Evolutionary conservation across 2,329 filamentous ascomycete species (phyloP).

Genomic region (Macroventuria anomochaeta): DNA sequence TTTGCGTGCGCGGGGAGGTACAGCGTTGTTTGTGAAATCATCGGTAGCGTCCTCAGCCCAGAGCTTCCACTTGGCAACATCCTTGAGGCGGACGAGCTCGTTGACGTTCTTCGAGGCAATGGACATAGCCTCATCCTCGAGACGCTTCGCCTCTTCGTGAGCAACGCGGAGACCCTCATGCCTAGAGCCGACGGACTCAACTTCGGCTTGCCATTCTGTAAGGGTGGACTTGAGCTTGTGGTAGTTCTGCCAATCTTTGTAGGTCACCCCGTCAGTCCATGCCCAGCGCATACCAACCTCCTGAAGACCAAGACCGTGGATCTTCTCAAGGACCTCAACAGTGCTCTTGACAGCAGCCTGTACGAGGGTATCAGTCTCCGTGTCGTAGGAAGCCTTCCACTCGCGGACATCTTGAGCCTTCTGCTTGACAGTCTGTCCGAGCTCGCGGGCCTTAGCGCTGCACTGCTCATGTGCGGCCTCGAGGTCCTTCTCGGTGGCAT

Average conservation of each 20-base stretch:
- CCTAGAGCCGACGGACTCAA: conserved; percentile 75
- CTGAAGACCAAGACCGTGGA: conserved; percentile 83
- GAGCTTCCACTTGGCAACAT: conserved; percentile 85
- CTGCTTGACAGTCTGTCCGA: conserved; percentile 76
- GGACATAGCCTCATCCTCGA: conserved; percentile 82
- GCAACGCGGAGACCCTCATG: conserved; percentile 75
- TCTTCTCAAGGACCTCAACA: conserved; percentile 80
- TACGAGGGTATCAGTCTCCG: conserved; percentile 72
- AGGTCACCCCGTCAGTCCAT: conserved; percentile 92
- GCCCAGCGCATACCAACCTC: conserved; percentile 94
- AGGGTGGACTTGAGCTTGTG: conserved; percentile 85
- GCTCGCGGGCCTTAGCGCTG: conserved; percentile 64
- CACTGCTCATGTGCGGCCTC: conserved; percentile 62
- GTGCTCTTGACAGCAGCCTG: conserved; percentile 78
- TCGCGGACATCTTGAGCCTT: conserved; percentile 76
- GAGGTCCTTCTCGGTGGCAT: conserved; percentile 60
- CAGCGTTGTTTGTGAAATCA: conserved; percentile 75
- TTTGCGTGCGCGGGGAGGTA: conserved; percentile 62
- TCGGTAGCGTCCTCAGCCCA: conserved; percentile 74
- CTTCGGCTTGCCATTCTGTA: conserved; percentile 81
- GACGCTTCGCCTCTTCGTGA: conserved; percentile 68
- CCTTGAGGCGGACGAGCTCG: conserved; percentile 80
- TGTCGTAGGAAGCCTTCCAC: conserved; percentile 77
- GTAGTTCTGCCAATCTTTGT: conserved; percentile 97
- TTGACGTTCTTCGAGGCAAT: conserved; percentile 79